A percentile compares a stretch with the other conserved stretches of the same genome.
Evolutionary conservation across 148 eudicot genomes (phyloP).

Genomic region (Agrostemma githago): DNA sequence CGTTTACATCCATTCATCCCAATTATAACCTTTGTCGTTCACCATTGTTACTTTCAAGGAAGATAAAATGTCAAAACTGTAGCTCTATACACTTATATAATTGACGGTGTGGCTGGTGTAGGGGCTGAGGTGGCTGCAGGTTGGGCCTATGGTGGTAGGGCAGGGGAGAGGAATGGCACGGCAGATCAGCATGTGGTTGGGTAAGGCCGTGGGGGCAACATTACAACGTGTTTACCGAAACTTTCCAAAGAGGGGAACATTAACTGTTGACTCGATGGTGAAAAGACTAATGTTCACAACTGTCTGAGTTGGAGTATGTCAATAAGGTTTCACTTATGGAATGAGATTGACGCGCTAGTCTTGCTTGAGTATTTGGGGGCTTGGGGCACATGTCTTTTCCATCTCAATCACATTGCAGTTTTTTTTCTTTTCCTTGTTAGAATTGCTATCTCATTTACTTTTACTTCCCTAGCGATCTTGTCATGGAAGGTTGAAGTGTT

Average conservation of each 20-base stretch:
- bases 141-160: background rate
- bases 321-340: background rate
- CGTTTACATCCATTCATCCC: background rate
- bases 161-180: background rate
- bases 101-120: background rate
- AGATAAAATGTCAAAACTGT: background rate
- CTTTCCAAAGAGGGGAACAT: background rate
- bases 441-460: background rate
- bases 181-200: background rate
- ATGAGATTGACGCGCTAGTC: background rate
- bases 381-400: background rate
- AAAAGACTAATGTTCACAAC: no score
- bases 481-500: background rate
- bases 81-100: background rate
- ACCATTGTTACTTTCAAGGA: background rate
- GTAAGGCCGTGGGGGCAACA: background rate
- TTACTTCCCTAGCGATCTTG: background rate
- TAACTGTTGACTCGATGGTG: background rate
- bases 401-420: background rate
- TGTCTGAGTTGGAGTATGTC: background rate
- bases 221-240: background rate
- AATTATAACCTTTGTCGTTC: background rate
- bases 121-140: background rate
- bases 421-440: background rate
- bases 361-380: background rate